Conservation (phyloP, 2,329 filamentous ascomycete species). For the Ampelomyces quisqualis region DNA sequence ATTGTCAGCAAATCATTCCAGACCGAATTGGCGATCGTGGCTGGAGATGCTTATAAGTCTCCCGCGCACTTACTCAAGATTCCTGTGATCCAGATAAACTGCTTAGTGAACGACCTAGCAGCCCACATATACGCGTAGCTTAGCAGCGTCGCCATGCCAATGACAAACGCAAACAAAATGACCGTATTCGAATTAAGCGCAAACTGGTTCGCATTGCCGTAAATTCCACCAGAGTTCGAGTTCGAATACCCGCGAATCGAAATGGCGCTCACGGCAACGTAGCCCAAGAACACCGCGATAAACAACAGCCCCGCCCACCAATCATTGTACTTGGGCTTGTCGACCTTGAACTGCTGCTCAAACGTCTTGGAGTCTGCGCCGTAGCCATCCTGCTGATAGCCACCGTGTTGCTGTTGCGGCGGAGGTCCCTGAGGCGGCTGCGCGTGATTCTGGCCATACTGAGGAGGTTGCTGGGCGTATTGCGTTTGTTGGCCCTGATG, state of each 20-base stretch:
- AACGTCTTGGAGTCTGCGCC: conserved; percentile 57
- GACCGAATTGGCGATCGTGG: too few species aligned
- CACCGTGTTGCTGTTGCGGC: conserved; percentile 22
- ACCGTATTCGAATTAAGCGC: conserved; percentile 80
- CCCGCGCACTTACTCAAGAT: conserved; percentile 18
- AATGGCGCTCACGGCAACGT: conserved; percentile 72
- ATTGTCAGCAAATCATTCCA: conserved; percentile 40
- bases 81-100: conserved; percentile 83
- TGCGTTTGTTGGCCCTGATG: conserved; percentile 26
- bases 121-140: conserved; percentile 75
- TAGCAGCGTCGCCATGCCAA: conserved; percentile 71
- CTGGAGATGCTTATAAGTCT: not conserved
- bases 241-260: conserved; percentile 69
- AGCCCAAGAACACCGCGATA: conserved; percentile 70
- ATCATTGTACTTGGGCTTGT: conserved; percentile 86
- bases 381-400: conserved; percentile 31
- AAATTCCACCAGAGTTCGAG: conserved; percentile 65
- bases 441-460: conserved; percentile 36
- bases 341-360: conserved; percentile 78
- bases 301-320: conserved; percentile 83
- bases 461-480: conserved; percentile 37
- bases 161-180: conserved; percentile 77
- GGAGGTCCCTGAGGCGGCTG: conserved; percentile 30
- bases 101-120: conserved; percentile 77
- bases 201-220: conserved; percentile 65